Base-by-base conservation (phyloP, 352 stramenopile genomes). In the Phytophthora megakarya region DNA sequence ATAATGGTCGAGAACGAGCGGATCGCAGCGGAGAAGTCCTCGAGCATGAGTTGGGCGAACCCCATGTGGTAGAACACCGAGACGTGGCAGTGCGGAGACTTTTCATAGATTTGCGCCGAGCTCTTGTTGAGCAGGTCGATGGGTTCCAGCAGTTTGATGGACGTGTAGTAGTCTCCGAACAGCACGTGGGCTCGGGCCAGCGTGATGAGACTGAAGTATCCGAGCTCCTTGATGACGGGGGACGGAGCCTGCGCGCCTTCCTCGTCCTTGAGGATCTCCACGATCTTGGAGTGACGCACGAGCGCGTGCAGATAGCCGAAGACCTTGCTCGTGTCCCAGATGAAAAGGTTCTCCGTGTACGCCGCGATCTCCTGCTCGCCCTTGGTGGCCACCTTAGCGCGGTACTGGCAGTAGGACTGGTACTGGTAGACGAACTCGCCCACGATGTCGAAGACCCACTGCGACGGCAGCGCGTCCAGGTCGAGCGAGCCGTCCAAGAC, bases 361-460 rank as follows among this genome's bases (percentile, higher is more conserved):
- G 76, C 56, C 13, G 66, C 72, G 45, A 80, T 78, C 64, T 92
- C 79, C 23, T 66, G 57, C 60, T 95, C 80, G 32, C 64, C 67
- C 68, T 92, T 91, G 53, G 76, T 61, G 22, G 70, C 68, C 72
- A 90, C 57, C 78, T 96, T 93, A 30, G 89, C 95, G 45, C 95
- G 88, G 75, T 97, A 98, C 77, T 99, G 96, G 75, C 93, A 98
- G 73, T 98, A 99, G 58, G 92, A 96, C 80, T 99, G 97, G 83
- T 99, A 99, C 80, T 99, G 97, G 80, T 99, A 99, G 1, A 99
- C 91, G 67, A 99, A 99, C 82, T 99, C 97, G 66, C 98, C 90
- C 12, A 99, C 80, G 65, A 99, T 97, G 80, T 99, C 97, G 76
- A 99, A 99, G 39, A 97, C 84, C 97, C 97, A 99, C 74, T 98